These are phyloP conservation scores for Dittrichia graveolens DNA, from an alignment of 129 eudicot species.

Conservation along the genomic window DNA sequence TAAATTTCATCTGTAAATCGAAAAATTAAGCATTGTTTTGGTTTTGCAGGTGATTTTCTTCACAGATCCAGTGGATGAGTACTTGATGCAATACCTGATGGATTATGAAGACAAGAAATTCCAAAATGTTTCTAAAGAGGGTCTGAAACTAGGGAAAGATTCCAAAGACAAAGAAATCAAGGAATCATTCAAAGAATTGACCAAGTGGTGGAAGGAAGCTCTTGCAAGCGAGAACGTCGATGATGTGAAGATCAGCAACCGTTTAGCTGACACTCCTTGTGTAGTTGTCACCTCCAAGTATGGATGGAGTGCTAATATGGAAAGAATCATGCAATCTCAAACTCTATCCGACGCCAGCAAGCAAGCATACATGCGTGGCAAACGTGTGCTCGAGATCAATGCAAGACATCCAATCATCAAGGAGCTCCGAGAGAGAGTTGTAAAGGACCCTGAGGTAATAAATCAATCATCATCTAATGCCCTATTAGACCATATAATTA, in stretches of 20 bases:
- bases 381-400: constrained; percentile 94
- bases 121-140: constrained; percentile 98
- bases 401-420: constrained; percentile 94
- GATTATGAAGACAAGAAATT: constrained; percentile 91
- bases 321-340: constrained; percentile 94
- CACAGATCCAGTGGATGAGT: constrained; percentile 94
- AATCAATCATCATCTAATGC: too few species aligned
- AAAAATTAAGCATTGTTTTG: not conserved
- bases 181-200: constrained; percentile 87
- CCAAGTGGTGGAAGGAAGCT: constrained; percentile 93
- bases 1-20: not conserved
- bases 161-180: constrained; percentile 79
- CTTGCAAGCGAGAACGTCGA: constrained; percentile 84
- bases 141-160: constrained; percentile 84
- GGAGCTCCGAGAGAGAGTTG: constrained; percentile 89
- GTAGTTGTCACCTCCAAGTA: constrained; percentile 90
- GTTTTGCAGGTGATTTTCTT: constrained; percentile 74
- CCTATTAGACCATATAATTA: too few species aligned
- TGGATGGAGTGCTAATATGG: constrained; percentile 99
- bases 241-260: constrained; percentile 94
- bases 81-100: constrained; percentile 95
- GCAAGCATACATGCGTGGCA: constrained; percentile 95
- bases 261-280: constrained; percentile 93
- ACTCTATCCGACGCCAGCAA: constrained; percentile 82
- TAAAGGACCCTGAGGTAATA: constrained; percentile 77